Percentiles rank a stretch among this genome's conserved stretches.
phyloP scores from a whole-genome alignment of 2,329 filamentous ascomycete species.

The Stachybotrys echinatus region DNA sequence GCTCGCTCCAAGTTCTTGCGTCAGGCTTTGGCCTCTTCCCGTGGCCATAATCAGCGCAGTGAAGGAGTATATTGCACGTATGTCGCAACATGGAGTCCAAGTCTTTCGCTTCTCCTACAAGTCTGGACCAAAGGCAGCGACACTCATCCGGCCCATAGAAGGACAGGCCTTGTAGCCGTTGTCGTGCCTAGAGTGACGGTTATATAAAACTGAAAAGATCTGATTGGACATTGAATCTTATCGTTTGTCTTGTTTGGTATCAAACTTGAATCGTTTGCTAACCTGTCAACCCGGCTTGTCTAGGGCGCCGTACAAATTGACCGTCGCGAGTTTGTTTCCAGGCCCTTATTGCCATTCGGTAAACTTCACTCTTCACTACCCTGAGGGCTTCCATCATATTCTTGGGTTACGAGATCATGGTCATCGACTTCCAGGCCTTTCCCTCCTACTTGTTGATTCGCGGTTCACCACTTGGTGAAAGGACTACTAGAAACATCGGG shows the following conservation, averaged over 20 bases:
- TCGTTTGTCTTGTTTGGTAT: constrained; percentile 3
- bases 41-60: no score
- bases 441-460: no score
- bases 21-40: no score
- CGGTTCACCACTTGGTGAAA: no score
- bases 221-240: constrained; percentile 39
- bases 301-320: neutral
- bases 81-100: constrained; percentile 49
- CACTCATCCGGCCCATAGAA: constrained; percentile 13
- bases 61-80: constrained; percentile 13
- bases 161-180: constrained; percentile 37
- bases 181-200: constrained; percentile 45
- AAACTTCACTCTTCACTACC: neutral
- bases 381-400: no score
- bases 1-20: neutral
- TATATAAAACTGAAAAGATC: constrained; percentile 68
- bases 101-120: constrained; percentile 37
- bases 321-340: no score
- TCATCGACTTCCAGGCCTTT: no score
- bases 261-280: constrained; percentile 1
- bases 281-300: neutral
- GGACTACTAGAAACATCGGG: no score
- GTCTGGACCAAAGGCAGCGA: constrained; percentile 56
- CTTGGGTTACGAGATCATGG: no score
- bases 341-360: no score